These are phyloP conservation scores for Candida coleopterorum DNA, from an alignment of 805 yeast species.

Conservation along the genomic window DNA sequence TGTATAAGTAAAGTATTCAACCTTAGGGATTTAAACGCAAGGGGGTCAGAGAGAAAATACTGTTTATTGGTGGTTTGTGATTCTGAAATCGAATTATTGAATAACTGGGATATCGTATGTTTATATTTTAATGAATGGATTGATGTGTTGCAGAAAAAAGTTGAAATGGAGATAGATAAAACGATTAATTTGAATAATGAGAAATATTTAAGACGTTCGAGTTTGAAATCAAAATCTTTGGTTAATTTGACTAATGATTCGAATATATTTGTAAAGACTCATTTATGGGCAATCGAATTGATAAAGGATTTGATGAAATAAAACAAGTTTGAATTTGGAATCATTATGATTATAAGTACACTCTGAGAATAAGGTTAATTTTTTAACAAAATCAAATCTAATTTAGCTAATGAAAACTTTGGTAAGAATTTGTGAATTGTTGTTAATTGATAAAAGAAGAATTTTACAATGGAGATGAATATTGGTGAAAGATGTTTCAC, in stretches of 20 bases:
- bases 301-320: conserved; percentile 26
- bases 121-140: conserved; percentile 27
- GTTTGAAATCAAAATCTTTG: conserved; percentile 52
- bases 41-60: conserved; percentile 72
- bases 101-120: conserved; percentile 50
- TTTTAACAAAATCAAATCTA: no score
- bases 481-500: no score
- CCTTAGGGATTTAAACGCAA: conserved; percentile 57
- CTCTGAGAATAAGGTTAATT: no score
- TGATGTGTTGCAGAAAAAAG: conserved; percentile 25
- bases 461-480: no score
- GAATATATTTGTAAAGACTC: conserved; percentile 51
- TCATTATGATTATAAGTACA: no score
- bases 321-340: no score
- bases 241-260: conserved; percentile 52
- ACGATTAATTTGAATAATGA: conserved; percentile 37
- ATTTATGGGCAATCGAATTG: conserved; percentile 58
- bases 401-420: no score
- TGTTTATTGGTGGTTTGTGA: conserved; percentile 55
- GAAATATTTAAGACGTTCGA: conserved; percentile 51
- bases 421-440: no score
- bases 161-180: conserved; percentile 14
- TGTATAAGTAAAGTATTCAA: conserved; percentile 59
- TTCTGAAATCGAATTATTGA: conserved; percentile 46
- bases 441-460: no score